Base-by-base conservation (phyloP, 2,329 filamentous ascomycete genomes). In the Apiospora rasikravindrae region DNA sequence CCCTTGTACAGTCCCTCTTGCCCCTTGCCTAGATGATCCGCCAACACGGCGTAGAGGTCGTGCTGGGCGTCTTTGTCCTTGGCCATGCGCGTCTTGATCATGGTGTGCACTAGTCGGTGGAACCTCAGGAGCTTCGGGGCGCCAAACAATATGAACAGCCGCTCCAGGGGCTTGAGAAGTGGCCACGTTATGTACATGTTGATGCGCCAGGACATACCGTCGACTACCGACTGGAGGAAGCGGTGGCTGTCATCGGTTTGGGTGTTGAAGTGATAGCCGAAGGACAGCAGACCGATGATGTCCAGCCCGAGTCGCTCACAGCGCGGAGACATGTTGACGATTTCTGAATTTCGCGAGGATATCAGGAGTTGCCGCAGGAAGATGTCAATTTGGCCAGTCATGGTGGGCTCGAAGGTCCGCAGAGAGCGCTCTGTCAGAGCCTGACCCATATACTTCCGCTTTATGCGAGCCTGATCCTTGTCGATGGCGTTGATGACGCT, bases 361-460 rank as follows among this genome's bases (percentile, higher is more conserved):
- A 2, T 16, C 51, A 33, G 16, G 26, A 57, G 51, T 29, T 57
- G 51, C 7, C 14, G 4, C 22, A 69, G 22, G 45, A 69, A 69
- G 4, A 69, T 53, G 14, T 69, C 29, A 29, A 69, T 29, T 40
- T 69, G 45, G 26, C 10, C 16, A 10, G 67, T 10, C 74, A 77
- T 77, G 4, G 51, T 74, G 0, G 77, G 75, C 70, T 77, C 76
- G 61, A 78, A 78, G 4, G 33, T 45, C 5, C 74, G 71, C 40
- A 77, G 71, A 0, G 74, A 69, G 11, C 72, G 57, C 7, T 75
- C 74, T 0, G 70, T 72, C 4, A 78, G 33, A 2, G 67, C 71
- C 2, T 70, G 71, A 0, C 53, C 71, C 10, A 74, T 67, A 13
- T 73, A 7, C 26, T 71, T 73, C 7, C 74, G 69, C 33, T 71